Conservation (phyloP, 352 stramenopile genomes). For the Phytophthora colocasiae region DNA sequence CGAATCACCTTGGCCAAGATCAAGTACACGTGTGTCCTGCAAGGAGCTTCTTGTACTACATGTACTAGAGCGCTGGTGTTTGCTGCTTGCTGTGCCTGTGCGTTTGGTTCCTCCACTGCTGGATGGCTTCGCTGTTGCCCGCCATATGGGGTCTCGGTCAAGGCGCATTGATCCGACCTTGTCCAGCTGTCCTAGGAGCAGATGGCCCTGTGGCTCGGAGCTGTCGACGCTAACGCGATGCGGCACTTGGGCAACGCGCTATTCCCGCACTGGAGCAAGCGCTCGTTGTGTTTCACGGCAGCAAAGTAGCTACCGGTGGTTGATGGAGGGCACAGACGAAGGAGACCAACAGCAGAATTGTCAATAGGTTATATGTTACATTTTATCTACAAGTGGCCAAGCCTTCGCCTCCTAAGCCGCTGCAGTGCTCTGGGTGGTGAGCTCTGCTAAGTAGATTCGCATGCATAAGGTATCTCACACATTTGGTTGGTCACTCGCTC, state of each 20-base stretch:
- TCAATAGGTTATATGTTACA: slow-evolving; percentile 76
- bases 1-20: no score
- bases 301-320: neutral
- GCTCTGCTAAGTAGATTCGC: slow-evolving; percentile 23
- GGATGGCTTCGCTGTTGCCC: slow-evolving; percentile 17
- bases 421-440: slow-evolving; percentile 20
- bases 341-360: slow-evolving; percentile 7
- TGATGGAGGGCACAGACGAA: slow-evolving; percentile 4
- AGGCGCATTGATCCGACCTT: slow-evolving; percentile 42
- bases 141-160: slow-evolving; percentile 34
- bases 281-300: neutral
- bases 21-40: no score
- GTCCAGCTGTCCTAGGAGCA: slow-evolving; percentile 40
- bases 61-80: neutral
- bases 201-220: slow-evolving; percentile 22
- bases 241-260: slow-evolving; percentile 5
- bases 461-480: slow-evolving; percentile 32
- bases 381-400: slow-evolving; percentile 37
- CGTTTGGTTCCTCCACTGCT: slow-evolving; percentile 21
- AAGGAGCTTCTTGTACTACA: no score
- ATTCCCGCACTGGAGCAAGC: neutral
- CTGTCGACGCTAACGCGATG: slow-evolving; percentile 36
- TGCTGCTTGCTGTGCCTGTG: neutral
- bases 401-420: slow-evolving; percentile 26
- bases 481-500: slow-evolving; percentile 9